Conservation (phyloP, 768 basidiomycete species). For the Suillus discolor region DNA sequence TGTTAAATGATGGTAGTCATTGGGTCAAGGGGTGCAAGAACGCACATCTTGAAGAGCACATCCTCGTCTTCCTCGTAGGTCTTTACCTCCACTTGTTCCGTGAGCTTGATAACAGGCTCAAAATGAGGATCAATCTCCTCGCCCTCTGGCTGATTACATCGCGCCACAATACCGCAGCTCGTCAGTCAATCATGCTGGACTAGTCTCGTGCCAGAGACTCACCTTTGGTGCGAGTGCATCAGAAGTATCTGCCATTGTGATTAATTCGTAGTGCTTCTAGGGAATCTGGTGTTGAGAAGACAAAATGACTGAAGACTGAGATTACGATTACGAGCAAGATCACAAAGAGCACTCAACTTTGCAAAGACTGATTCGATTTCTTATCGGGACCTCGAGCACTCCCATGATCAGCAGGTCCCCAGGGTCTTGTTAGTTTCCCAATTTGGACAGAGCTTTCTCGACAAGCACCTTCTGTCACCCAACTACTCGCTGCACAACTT, state of each 20-base stretch:
- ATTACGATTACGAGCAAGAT: slow-evolving; percentile 9
- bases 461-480: not conserved
- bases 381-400: slow-evolving; percentile 12
- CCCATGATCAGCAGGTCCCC: slow-evolving; percentile 17
- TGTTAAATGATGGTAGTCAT: slow-evolving; percentile 25
- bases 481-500: slow-evolving; percentile 3
- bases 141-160: slow-evolving; percentile 37
- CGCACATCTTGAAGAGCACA: slow-evolving; percentile 94
- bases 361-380: slow-evolving; percentile 15
- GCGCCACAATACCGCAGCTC: slow-evolving; percentile 4
- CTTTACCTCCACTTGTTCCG: slow-evolving; percentile 93
- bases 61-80: slow-evolving; percentile 95
- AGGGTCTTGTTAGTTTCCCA: slow-evolving; percentile 24
- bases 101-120: slow-evolving; percentile 96
- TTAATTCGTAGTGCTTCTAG: slow-evolving; percentile 6
- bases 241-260: slow-evolving; percentile 55
- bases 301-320: slow-evolving; percentile 1
- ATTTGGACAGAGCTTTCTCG: not conserved
- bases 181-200: not conserved
- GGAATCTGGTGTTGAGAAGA: slow-evolving; percentile 4
- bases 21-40: slow-evolving; percentile 26
- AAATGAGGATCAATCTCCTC: slow-evolving; percentile 91
- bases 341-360: slow-evolving; percentile 11
- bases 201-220: slow-evolving; percentile 36
- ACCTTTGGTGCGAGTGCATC: slow-evolving; percentile 77